Evolutionary conservation across 768 basidiomycete genomes (phyloP), one percentile per base, ranked within the genome.

Genomic region (Mycena sanguinolenta): DNA sequence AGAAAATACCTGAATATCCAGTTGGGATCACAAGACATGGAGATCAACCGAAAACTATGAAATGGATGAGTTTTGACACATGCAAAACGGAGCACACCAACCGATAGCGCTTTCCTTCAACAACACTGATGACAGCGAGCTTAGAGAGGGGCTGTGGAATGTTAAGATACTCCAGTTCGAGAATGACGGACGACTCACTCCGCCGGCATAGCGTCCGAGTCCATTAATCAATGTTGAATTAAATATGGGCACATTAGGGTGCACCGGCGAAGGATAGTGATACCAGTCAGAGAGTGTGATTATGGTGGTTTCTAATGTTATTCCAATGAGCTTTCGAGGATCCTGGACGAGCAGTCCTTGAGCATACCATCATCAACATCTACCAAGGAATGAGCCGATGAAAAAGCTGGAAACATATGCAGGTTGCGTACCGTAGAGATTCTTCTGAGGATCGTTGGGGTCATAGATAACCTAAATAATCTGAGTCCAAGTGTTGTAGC

Each of bases 201-300:
- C 57, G 28, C 42, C 78, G n/a, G 55, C 54, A 42, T 59, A 74
- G 53, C 75, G 70, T 17, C 75, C 74, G 16, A 65, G 57, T 25
- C 81, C 81, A 27, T 82, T 82, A 46, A 82, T 77, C 1, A 82
- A 72, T 1, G 76, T 76, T 8, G 80, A 75, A 58, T 66, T 70
- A 4, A 75, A 75, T 16, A 55, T 54, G 9, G 72, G 65, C 25
- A 42, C 65, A 6, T 25, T n/a, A 6, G 46, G 50, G 4, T 52
- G 38, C 23, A 54, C 27, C 1, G 74, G 75, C 14, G 75, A 63
- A 21, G 60, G 70, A 39, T 57, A 50, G 32, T 80, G 77, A 58
- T 79, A 82, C 82, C 83, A 84, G 60, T 84, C 83, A 1, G 79
- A 74, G 16, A 84, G 67, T 7, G 81, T 80, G 67, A 83, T 82